Evolutionary conservation across 495 filamentous ascomycete species (phyloP).

Genomic region (Tuber microsphaerosporum): DNA sequence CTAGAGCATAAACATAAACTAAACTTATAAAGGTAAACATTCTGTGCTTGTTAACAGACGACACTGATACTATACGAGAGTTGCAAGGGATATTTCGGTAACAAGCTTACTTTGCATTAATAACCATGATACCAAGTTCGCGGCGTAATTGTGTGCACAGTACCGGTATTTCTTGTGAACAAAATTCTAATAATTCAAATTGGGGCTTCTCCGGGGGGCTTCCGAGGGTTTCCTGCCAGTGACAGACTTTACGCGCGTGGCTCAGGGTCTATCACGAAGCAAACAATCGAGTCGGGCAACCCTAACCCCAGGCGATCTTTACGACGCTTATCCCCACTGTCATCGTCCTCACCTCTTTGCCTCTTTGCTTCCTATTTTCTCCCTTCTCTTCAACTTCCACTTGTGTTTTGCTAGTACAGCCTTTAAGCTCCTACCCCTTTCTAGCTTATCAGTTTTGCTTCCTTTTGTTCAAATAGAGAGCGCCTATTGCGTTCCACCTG

Average conservation of each 20-base stretch:
- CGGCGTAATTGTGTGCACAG: not conserved
- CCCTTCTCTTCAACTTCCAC: not conserved
- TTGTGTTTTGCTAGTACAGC: not conserved
- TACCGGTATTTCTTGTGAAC: not conserved
- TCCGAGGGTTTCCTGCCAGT: not conserved
- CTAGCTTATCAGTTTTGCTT: not conserved
- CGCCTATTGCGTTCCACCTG: not conserved
- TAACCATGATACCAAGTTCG: not conserved
- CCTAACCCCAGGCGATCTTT: not conserved
- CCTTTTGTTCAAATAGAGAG: not conserved
- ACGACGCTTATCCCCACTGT: not conserved
- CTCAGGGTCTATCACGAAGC: not conserved
- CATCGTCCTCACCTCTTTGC: not conserved
- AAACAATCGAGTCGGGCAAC: not conserved
- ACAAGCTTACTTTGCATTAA: not conserved
- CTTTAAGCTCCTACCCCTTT: not conserved
- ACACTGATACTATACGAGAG: not conserved
- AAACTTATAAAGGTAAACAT: not conserved
- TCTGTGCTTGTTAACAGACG: not conserved
- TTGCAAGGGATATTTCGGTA: not conserved
- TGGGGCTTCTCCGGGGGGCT: not conserved
- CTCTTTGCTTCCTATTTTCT: not conserved
- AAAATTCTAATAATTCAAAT: not conserved
- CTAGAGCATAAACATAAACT: not conserved
- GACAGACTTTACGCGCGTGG: not conserved